Conservation (phyloP, 805 yeast species). For the Blastobotrys mokoenaii region DNA sequence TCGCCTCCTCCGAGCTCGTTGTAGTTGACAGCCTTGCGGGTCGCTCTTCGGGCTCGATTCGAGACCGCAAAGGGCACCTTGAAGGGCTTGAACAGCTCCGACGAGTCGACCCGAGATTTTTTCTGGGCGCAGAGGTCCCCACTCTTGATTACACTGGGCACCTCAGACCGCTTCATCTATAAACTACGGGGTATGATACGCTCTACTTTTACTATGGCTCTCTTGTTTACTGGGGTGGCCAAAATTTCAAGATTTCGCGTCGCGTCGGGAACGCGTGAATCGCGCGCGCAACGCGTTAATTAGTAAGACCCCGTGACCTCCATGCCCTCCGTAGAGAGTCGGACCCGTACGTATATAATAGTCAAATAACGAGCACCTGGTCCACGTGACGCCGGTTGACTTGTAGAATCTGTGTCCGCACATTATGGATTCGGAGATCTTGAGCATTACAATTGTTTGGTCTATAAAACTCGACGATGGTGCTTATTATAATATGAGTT, state of each 20-base stretch:
- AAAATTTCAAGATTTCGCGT: not conserved
- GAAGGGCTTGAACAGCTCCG: constrained; percentile 1
- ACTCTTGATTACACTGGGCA: not conserved
- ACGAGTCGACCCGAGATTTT: not conserved
- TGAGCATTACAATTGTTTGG: too few species aligned
- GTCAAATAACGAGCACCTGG: too few species aligned
- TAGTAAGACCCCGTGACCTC: not conserved
- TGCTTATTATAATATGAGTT: too few species aligned
- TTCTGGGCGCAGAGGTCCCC: not conserved
- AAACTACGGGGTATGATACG: too few species aligned
- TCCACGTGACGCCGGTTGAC: too few species aligned
- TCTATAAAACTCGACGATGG: too few species aligned
- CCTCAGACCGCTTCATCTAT: not conserved
- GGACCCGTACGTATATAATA: too few species aligned
- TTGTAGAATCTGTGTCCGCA: too few species aligned
- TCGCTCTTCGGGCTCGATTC: not conserved
- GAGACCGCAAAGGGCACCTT: not conserved
- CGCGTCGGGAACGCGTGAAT: not conserved
- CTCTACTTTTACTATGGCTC: too few species aligned
- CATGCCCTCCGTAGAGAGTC: not conserved
- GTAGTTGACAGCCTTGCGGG: constrained; percentile 5
- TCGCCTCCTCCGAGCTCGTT: constrained; percentile 5
- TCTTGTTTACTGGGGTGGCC: too few species aligned
- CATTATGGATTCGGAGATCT: too few species aligned
- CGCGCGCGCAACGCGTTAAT: not conserved